A percentile compares a stretch with the other conserved stretches of the same genome.
Conservation (phyloP, 306 rosid genomes). For the Acacia crassicarpa region DNA sequence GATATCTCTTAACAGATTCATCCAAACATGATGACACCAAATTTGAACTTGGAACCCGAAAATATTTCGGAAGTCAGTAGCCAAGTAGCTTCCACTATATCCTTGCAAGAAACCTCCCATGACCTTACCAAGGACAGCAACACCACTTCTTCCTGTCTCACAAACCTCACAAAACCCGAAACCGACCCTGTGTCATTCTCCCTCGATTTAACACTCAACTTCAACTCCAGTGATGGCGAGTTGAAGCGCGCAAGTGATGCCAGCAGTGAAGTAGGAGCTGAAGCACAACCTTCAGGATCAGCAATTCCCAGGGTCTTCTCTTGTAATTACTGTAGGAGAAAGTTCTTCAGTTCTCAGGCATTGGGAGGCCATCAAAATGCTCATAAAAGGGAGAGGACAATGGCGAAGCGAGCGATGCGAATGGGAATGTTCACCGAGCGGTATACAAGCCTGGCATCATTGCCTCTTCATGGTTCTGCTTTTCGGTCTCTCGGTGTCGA, state of each 20-base stretch:
- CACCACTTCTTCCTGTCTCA: constrained; percentile 55
- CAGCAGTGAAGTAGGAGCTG: constrained; percentile 45
- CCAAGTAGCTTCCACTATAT: constrained; percentile 47
- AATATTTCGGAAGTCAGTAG: constrained; percentile 46
- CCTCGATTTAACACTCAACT: constrained; percentile 66
- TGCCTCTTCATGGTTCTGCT: constrained; percentile 83
- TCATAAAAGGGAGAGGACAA: constrained; percentile 86
- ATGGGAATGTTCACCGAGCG: constrained; percentile 69
- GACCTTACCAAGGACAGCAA: constrained; percentile 56
- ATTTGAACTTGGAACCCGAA: constrained; percentile 60
- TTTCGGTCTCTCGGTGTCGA: constrained; percentile 69
- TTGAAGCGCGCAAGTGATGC: constrained; percentile 46
- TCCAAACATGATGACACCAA: constrained; percentile 56
- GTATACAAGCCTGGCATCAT: constrained; percentile 76
- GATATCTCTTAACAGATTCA: constrained; percentile 23
- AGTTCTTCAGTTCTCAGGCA: constrained; percentile 92
- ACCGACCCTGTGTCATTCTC: constrained; percentile 46
- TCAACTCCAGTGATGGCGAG: constrained; percentile 42
- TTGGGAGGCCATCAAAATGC: constrained; percentile 95
- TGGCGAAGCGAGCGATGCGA: constrained; percentile 84
- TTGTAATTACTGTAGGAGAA: constrained; percentile 82
- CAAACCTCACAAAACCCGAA: constrained; percentile 40
- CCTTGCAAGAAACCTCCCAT: constrained; percentile 46
- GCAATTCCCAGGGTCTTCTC: constrained; percentile 68
- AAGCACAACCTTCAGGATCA: constrained; percentile 38